These are phyloP conservation scores for Theileria luwenshuni DNA, from an alignment of 169 alveolate species.

Conservation along the genomic window DNA sequence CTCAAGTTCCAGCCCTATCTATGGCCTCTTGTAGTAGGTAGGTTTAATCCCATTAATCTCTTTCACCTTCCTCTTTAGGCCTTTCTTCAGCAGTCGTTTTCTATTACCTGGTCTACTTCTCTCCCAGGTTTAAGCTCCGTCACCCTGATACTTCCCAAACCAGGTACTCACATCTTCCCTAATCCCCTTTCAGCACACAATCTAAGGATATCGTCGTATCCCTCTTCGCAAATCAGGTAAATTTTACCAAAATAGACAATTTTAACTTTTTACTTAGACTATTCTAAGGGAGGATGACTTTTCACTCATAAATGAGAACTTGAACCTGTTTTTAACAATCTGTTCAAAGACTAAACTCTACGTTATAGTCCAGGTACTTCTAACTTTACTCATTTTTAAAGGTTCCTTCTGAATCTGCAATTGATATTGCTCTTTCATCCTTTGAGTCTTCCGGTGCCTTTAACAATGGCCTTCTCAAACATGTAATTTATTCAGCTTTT, in stretches of 20 bases:
- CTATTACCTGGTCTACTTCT: background rate
- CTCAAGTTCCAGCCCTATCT: background rate
- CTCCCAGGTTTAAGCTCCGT: constrained; percentile 7
- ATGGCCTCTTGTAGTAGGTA: constrained; percentile 13
- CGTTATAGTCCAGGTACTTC: constrained; percentile 44
- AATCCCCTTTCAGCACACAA: constrained; percentile 2
- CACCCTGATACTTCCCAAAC: background rate
- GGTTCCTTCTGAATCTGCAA: constrained; percentile 34
- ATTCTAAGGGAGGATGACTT: constrained; percentile 30
- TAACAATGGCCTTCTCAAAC: constrained; percentile 35
- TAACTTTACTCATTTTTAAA: background rate
- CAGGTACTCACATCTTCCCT: constrained; percentile 12
- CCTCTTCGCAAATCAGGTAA: constrained; percentile 43
- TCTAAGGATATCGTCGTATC: constrained; percentile 10
- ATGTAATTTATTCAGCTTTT: constrained; percentile 30
- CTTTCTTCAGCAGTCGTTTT: constrained; percentile 5
- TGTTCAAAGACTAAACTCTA: constrained; percentile 34
- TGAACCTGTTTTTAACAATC: constrained; percentile 8
- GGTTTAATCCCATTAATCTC: background rate
- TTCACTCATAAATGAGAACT: constrained; percentile 20
- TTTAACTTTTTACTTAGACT: constrained; percentile 25
- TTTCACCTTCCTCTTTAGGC: background rate
- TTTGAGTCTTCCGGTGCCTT: constrained; percentile 37
- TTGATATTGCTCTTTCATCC: constrained; percentile 9
- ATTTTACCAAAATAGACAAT: background rate